These are phyloP conservation scores for Colletotrichum sp. DNA, from an alignment of 2,329 filamentous ascomycete species.

Conservation along the genomic window DNA sequence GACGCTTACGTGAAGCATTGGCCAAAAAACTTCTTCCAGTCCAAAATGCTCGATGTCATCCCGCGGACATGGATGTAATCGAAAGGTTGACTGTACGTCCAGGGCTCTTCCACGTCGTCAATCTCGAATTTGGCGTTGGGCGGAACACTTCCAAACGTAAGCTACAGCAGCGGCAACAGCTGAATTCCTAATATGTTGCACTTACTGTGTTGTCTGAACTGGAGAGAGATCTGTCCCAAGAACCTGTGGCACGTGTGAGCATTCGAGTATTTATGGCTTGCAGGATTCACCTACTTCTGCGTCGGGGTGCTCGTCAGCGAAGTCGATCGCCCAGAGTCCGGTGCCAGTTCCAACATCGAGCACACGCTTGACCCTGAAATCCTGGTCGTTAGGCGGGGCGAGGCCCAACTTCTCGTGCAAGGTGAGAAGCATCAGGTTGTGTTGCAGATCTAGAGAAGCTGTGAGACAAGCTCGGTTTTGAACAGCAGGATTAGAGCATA, in stretches of 20 bases:
- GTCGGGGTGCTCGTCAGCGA: slow-evolving; percentile 39
- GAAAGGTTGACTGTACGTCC: slow-evolving; percentile 53
- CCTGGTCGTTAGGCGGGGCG: slow-evolving; percentile 25
- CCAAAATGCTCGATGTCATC: slow-evolving; percentile 54
- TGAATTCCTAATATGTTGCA: not conserved
- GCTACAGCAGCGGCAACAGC: not conserved
- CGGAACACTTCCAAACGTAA: slow-evolving; percentile 41
- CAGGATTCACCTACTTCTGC: slow-evolving; percentile 26
- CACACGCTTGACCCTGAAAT: slow-evolving; percentile 28
- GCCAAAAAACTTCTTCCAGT: slow-evolving; percentile 53
- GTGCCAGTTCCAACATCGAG: slow-evolving; percentile 55
- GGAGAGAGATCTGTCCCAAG: slow-evolving; percentile 46
- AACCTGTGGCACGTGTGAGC: slow-evolving; percentile 23
- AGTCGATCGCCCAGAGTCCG: slow-evolving; percentile 50
- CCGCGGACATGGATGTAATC: slow-evolving; percentile 60
- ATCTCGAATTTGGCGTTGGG: slow-evolving; percentile 61
- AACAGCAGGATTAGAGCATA: not conserved
- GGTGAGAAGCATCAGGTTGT: slow-evolving; percentile 36
- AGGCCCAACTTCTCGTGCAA: slow-evolving; percentile 32
- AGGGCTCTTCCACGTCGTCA: slow-evolving; percentile 59
- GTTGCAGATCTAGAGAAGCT: slow-evolving; percentile 34
- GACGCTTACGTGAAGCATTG: slow-evolving; percentile 42
- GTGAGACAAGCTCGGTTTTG: not conserved
- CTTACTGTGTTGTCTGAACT: slow-evolving; percentile 40
- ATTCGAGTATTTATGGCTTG: not conserved